A percentile compares a stretch with the other conserved stretches of the same genome.
phyloP scores from a whole-genome alignment of 306 rosid genomes.

The Prunus davidiana region DNA sequence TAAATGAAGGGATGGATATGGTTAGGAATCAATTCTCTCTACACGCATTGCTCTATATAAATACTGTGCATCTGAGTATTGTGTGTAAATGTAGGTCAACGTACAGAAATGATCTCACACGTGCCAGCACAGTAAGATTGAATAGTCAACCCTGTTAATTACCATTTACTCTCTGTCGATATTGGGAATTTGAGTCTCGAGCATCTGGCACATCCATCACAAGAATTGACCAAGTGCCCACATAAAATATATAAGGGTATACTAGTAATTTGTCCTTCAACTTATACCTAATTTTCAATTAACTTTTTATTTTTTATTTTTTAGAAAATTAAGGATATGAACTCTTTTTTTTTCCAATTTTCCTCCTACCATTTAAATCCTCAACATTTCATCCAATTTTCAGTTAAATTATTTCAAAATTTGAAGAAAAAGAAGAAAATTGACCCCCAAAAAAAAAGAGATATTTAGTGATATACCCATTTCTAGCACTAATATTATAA shows the following conservation, averaged over 20 bases:
- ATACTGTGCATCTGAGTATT: not conserved
- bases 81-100: not conserved
- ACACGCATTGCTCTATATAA: not conserved
- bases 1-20: not conserved
- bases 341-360: too few species aligned
- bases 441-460: too few species aligned
- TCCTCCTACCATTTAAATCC: fast-evolving
- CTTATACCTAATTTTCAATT: too few species aligned
- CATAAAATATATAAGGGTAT: not conserved
- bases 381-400: too few species aligned
- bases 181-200: not conserved
- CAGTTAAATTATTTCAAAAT: too few species aligned
- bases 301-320: too few species aligned
- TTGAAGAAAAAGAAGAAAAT: too few species aligned
- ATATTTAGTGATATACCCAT: too few species aligned
- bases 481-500: too few species aligned
- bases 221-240: not conserved
- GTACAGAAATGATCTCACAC: not conserved
- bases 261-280: too few species aligned
- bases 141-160: not conserved
- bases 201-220: not conserved
- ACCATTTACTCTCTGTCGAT: not conserved
- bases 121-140: not conserved
- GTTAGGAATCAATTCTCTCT: not conserved
- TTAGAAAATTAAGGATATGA: too few species aligned